Percentiles rank a stretch among this genome's conserved stretches.
Conservation (phyloP, 2,329 filamentous ascomycete genomes). For the Trichophyton simii region DNA sequence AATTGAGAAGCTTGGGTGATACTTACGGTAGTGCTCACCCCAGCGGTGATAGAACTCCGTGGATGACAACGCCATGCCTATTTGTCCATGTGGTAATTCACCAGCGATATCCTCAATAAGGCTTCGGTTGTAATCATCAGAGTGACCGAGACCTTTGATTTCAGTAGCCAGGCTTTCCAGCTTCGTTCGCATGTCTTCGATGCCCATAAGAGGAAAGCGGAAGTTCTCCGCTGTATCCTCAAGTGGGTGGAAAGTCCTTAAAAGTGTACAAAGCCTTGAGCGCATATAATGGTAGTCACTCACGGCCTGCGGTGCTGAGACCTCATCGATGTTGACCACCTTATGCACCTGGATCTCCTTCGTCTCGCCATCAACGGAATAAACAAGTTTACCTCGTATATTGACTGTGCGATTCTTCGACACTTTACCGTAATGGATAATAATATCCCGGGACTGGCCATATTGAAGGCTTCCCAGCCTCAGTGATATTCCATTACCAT, state of each 20-base stretch:
- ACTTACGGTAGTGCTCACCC: slow-evolving; percentile 42
- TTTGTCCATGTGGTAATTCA: slow-evolving; percentile 37
- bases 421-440: slow-evolving; percentile 27
- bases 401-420: slow-evolving; percentile 11
- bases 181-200: slow-evolving; percentile 12
- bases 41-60: slow-evolving; percentile 36
- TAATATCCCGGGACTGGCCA: slow-evolving; percentile 48
- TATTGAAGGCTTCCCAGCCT: slow-evolving; percentile 43
- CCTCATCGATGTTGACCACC: neutral
- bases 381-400: slow-evolving; percentile 20
- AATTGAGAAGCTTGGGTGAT: neutral
- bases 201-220: neutral
- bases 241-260: slow-evolving; percentile 36
- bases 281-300: slow-evolving; percentile 43
- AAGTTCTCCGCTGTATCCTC: slow-evolving; percentile 28
- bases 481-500: slow-evolving; percentile 11
- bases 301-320: slow-evolving; percentile 4
- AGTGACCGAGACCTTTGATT: slow-evolving; percentile 26
- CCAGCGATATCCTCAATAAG: slow-evolving; percentile 41
- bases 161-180: slow-evolving; percentile 23
- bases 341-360: slow-evolving; percentile 6
- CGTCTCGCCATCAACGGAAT: slow-evolving; percentile 9
- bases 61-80: slow-evolving; percentile 37
- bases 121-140: slow-evolving; percentile 29
- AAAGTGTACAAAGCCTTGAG: slow-evolving; percentile 38